These are phyloP conservation scores for Talaromyces proteolyticus DNA, from an alignment of 495 filamentous ascomycete genomes.

Conservation along the genomic window DNA sequence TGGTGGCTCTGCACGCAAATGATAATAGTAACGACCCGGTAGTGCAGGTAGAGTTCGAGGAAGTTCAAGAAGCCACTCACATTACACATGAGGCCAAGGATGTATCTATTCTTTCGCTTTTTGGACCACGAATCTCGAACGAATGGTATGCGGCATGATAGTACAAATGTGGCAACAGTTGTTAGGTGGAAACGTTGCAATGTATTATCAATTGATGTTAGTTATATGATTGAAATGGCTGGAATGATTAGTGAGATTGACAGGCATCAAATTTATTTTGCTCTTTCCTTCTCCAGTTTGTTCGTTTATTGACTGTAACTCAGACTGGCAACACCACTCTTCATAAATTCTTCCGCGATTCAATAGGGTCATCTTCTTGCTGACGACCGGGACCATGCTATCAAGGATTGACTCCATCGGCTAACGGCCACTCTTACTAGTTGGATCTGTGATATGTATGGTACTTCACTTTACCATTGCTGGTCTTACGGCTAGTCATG, in stretches of 20 bases:
- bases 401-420: conserved; percentile 71
- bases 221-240: conserved; percentile 67
- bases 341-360: conserved; percentile 60
- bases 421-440: conserved; percentile 63
- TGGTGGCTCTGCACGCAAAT: conserved; percentile 64
- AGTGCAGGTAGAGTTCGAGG: conserved; percentile 68
- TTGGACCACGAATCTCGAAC: conserved; percentile 50
- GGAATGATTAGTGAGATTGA: conserved; percentile 33
- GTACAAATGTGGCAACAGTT: conserved; percentile 72
- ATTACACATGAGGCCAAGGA: conserved; percentile 37
- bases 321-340: conserved; percentile 56
- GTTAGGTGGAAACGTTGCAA: conserved; percentile 61
- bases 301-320: not conserved
- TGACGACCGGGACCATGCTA: conserved; percentile 62
- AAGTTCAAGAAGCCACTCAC: conserved; percentile 59
- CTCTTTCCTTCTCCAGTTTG: not conserved
- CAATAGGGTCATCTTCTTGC: conserved; percentile 74
- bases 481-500: conserved; percentile 32
- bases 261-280: too few species aligned
- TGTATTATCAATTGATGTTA: conserved; percentile 70
- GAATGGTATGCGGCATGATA: conserved; percentile 59
- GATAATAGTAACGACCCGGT: conserved; percentile 60
- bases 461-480: conserved; percentile 62
- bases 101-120: not conserved
- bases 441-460: conserved; percentile 63